Conservation (phyloP, 352 stramenopile genomes). For the Phytophthora crassamura region DNA sequence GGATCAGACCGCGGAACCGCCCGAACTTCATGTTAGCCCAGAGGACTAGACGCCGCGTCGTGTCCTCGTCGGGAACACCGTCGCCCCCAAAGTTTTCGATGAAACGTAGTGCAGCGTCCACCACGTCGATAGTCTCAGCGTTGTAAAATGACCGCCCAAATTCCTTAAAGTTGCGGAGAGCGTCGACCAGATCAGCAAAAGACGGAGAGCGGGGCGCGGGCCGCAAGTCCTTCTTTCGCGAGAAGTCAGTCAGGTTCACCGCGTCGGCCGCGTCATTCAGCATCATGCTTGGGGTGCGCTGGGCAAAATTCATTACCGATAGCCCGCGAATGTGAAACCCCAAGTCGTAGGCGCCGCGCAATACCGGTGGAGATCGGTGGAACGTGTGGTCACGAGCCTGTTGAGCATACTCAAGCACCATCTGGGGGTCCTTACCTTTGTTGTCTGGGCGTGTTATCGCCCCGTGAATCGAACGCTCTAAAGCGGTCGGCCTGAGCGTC, state of each 20-base stretch:
- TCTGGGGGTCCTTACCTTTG: conserved; percentile 27
- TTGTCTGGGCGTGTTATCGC: background rate
- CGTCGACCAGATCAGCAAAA: background rate
- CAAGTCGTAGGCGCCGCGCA: conserved; percentile 4
- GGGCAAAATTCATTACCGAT: conserved; percentile 2
- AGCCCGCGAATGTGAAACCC: background rate
- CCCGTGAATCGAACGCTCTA: background rate
- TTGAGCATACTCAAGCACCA: conserved; percentile 32
- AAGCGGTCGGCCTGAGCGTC: background rate
- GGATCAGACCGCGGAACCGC: conserved; percentile 2
- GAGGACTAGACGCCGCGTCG: background rate
- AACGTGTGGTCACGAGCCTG: background rate
- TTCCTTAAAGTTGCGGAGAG: background rate
- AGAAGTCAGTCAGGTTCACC: conserved; percentile 12
- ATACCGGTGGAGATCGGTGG: background rate
- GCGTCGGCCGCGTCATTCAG: background rate
- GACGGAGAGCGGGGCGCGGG: background rate
- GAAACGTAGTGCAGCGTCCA: background rate
- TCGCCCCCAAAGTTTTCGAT: background rate
- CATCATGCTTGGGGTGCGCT: background rate
- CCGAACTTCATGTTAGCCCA: conserved; percentile 1
- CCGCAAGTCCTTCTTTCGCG: conserved; percentile 1
- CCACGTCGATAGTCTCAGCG: background rate
- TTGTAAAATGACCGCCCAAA: conserved; percentile 8
- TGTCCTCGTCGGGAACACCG: background rate